phyloP scores from a whole-genome alignment of 371 early-diverging fungal genomes.

The Rhizomucor miehei region DNA sequence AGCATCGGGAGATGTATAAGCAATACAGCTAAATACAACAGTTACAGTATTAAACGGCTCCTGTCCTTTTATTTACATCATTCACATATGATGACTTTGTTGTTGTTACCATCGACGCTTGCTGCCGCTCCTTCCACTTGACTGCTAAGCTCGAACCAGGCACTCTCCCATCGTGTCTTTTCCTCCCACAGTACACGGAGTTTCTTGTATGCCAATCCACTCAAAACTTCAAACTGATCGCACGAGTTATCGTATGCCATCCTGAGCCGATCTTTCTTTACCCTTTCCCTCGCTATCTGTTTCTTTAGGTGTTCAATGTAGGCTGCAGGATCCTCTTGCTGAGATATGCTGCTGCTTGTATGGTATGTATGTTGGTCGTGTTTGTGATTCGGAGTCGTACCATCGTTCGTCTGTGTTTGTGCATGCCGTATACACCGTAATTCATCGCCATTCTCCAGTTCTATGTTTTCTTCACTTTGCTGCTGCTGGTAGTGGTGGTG shows the following conservation, averaged over 20 bases:
- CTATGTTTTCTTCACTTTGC: too few species aligned
- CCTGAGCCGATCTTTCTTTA: constrained; percentile 33
- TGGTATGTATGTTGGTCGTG: not conserved
- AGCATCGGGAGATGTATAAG: too few species aligned
- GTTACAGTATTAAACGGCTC: too few species aligned
- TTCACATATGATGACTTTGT: too few species aligned
- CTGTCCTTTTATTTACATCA: too few species aligned
- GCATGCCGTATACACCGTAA: not conserved
- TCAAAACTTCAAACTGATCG: constrained; percentile 57
- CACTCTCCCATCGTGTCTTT: constrained; percentile 44
- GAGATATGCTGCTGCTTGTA: not conserved
- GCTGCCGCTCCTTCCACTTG: constrained; percentile 6
- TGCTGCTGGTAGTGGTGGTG: not conserved
- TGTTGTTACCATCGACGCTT: too few species aligned
- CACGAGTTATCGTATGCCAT: constrained; percentile 53
- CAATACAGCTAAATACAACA: too few species aligned
- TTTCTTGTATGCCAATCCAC: constrained; percentile 56
- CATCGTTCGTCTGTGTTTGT: not conserved
- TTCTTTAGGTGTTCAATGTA: constrained; percentile 21
- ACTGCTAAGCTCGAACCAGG: constrained; percentile 37
- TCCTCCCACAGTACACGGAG: constrained; percentile 57
- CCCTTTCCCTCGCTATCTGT: constrained; percentile 28
- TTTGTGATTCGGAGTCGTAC: not conserved
- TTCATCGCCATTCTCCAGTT: too few species aligned
- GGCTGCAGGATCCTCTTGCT: not conserved